Conservation (phyloP, 352 stramenopile species). For the Globisporangium canariense region DNA sequence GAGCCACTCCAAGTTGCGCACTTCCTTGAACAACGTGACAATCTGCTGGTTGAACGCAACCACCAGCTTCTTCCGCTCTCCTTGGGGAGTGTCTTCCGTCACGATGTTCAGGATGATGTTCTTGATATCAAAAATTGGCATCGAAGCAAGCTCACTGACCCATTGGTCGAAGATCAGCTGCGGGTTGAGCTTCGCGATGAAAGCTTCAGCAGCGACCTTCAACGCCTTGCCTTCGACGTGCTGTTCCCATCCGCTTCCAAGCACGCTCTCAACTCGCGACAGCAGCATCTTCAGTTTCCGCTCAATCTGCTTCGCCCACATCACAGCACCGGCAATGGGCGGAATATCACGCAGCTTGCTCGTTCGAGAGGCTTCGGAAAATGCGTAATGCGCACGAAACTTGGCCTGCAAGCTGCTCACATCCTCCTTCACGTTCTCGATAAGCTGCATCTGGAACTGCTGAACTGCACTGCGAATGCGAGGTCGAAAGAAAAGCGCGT, state of each 20-base stretch:
- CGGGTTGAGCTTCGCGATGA: slow-evolving; percentile 84
- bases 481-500: slow-evolving; percentile 95
- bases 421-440: slow-evolving; percentile 97
- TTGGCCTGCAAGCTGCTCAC: slow-evolving; percentile 96
- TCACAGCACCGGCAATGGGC: slow-evolving; percentile 96
- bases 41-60: slow-evolving; percentile 97
- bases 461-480: slow-evolving; percentile 95
- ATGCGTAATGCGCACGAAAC: slow-evolving; percentile 94
- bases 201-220: slow-evolving; percentile 87
- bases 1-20: slow-evolving; percentile 98
- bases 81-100: slow-evolving; percentile 69
- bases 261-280: slow-evolving; percentile 95
- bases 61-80: slow-evolving; percentile 73
- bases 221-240: slow-evolving; percentile 96
- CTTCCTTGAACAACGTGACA: slow-evolving; percentile 98
- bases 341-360: slow-evolving; percentile 96
- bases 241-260: slow-evolving; percentile 97
- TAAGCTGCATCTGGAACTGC: slow-evolving; percentile 98
- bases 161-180: slow-evolving; percentile 95
- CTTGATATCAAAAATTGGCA: slow-evolving; percentile 90
- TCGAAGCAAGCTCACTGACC: slow-evolving; percentile 90
- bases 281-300: slow-evolving; percentile 97
- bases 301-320: slow-evolving; percentile 99
- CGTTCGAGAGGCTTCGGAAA: slow-evolving; percentile 93
- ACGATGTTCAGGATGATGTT: slow-evolving; percentile 90